A percentile compares a stretch with the other conserved stretches of the same genome.
phyloP scores from a whole-genome alignment of 106 monocot species.

The Acorus gramineus region DNA sequence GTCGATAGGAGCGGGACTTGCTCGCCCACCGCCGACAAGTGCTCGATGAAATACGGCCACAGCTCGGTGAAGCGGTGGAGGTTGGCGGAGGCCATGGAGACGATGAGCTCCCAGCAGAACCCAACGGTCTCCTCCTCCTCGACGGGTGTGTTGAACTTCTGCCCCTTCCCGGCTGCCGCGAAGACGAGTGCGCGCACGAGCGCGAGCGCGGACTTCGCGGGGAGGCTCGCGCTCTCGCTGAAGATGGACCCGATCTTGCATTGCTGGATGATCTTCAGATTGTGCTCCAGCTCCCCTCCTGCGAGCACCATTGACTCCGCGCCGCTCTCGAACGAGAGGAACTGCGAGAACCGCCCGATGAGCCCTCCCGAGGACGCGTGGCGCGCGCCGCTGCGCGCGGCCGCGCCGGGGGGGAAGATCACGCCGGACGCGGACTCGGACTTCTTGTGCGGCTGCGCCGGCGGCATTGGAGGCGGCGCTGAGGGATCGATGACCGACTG shows the following conservation, averaged over 20 bases:
- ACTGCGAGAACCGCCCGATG: conserved; percentile 51
- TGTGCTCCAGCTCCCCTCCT: conserved; percentile 70
- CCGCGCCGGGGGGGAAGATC: conserved; percentile 28
- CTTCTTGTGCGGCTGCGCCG: background rate
- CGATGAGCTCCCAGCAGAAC: conserved; percentile 85
- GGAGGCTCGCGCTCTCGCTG: conserved; percentile 40
- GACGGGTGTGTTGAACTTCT: conserved; percentile 75
- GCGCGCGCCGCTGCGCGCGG: conserved; percentile 2
- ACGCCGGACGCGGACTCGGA: conserved; percentile 35
- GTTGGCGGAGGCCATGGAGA: conserved; percentile 31
- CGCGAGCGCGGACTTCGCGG: conserved; percentile 55
- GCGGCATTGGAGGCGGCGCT: background rate
- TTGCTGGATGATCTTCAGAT: conserved; percentile 79
- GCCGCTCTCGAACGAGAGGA: conserved; percentile 47
- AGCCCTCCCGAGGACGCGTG: conserved; percentile 22
- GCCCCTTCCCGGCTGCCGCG: conserved; percentile 73
- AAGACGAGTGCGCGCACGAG: conserved; percentile 65
- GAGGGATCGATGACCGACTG: conserved; percentile 31
- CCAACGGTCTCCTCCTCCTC: conserved; percentile 85
- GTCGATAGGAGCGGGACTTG: conserved; percentile 77
- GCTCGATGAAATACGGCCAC: conserved; percentile 76
- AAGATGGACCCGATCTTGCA: conserved; percentile 72
- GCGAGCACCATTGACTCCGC: conserved; percentile 50
- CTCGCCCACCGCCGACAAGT: conserved; percentile 27
- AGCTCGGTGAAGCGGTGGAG: conserved; percentile 41